Conservation (phyloP, 306 rosid genomes). For the Fagus crenata region DNA sequence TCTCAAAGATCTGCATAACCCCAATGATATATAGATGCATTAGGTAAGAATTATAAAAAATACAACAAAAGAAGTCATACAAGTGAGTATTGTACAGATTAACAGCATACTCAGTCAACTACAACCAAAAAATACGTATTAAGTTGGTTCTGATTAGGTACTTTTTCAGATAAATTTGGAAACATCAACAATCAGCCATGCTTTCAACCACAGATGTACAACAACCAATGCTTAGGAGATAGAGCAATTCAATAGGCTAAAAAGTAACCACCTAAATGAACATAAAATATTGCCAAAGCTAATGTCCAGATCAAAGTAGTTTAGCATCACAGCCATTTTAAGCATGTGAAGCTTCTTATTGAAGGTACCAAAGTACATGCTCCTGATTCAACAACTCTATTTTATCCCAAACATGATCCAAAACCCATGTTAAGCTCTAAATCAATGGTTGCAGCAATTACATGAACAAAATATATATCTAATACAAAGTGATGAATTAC, state of each 20-base stretch:
- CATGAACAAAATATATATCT: too few species aligned
- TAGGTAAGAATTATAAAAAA: neutral
- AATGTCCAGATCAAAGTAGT: neutral
- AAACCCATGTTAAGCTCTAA: neutral
- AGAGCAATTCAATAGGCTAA: too few species aligned
- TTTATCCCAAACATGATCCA: too few species aligned
- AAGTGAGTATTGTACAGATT: too few species aligned
- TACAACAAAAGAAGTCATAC: too few species aligned
- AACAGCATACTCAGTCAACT: neutral
- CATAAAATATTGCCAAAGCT: neutral
- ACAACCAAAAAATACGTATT: neutral
- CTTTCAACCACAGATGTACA: neutral
- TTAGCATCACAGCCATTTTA: neutral
- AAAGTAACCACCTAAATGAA: neutral
- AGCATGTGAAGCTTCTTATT: neutral
- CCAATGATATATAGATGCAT: neutral
- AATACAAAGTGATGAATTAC: neutral
- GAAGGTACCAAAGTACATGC: neutral
- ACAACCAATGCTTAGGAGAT: neutral
- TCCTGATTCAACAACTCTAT: neutral
- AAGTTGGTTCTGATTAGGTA: neutral
- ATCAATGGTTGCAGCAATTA: neutral
- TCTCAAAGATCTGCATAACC: conserved; percentile 72
- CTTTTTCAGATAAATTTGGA: too few species aligned
- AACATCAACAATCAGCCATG: neutral